Base-by-base conservation (phyloP, 495 filamentous ascomycete species). In the Aspergillus sclerotiicarbonarius region DNA sequence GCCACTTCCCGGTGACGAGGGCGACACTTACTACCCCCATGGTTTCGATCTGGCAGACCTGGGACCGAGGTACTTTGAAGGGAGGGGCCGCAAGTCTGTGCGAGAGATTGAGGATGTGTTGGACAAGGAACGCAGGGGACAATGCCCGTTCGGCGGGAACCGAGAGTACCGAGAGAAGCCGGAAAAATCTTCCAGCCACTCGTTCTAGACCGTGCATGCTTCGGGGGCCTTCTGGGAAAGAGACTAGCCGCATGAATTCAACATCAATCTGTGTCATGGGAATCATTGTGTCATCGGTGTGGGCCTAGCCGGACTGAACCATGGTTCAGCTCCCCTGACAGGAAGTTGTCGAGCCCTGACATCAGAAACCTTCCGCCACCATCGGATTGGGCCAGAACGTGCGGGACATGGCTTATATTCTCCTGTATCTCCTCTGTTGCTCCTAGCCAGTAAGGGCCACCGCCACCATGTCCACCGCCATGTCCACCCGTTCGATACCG, bases 41-140 rank as follows among this genome's bases (percentile, higher is more conserved):
- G 85, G 87, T 0, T 88, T 83, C 63, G 62, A 75, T 18, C 73
- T 83, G 29, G 64, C 74, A 13, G 83, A 88, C 16, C 57, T 87
- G n/a, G 85, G 86, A 0, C 85, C 86, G 0, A 69, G 67, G 30
- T 74, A 70, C 15, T 76, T 86, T 56, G 77, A 80, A 54, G 82
- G 82, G 0, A 80, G 83, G 55, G 86, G 85, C 0, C 56, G 67
- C 3, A 76, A 81, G 25, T 76, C 82, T 58, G 65, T 72, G 43
- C 70, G 77, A 43, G 71, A 62, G 32, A 73, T 73, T 19, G 73
- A 67, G 60, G 69, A 72, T 50, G 53, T 15, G 25, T 41, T 72
- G 33, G 58, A 61, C 29, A 58, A 50, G 21, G 67, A 72, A 58
- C 66, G 78, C 13, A n/a, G 37, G 13, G 58, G 58, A 7, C 53